Base-by-base conservation (phyloP, 176 grass and related monocot species). In the Musa troglodytarum region DNA sequence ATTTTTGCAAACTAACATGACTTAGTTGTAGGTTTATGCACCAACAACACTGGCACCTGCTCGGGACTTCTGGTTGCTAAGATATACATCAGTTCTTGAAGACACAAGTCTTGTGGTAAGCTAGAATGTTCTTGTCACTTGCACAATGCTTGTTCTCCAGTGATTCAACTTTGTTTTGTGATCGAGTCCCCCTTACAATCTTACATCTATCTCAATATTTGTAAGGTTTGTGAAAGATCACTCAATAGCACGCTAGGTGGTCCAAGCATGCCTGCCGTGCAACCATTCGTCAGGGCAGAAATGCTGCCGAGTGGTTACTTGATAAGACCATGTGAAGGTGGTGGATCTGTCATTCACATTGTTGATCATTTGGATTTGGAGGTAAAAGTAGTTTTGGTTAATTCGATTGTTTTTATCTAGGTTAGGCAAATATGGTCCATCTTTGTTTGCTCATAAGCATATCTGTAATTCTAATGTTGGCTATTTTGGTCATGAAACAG, bases 31-130 rank as follows among this genome's bases (percentile, higher is more conserved):
- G 96, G 77, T 93, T 16, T 99, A 95, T 67, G 91, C 96, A 25
- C 96, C 86, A 1, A 99, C 88, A 3, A 99, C 91, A 10, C 53
- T 99, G 29, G 96, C 91, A 21, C 82, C 88, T 10, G 86, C 91
- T 77, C 91, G 88, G 8, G 96, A 99, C 81, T 95, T 99, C 82
- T 99, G 91, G 96, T 57, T 93, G 74, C 81, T 99, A 72, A 84
- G 96, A 63, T 99, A 99, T 73, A 89, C 96, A 11, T 89, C 91
- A 76, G 80, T 85, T 77, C 85, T 99, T 16, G 88, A 95, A n/a
- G 86, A 95, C 53, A 91, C 88, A 71, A 92, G 96, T 64, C 65
- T 99, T 79, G 96, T 99, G 85, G 96, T 99, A 68, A 86, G 95
- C 62, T 52, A 68, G 23, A 16, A 20, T 17, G 28, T 65, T 52